These are phyloP conservation scores for Tubosaeta sp. DNA, from an alignment of 768 basidiomycete species.

Conservation along the genomic window DNA sequence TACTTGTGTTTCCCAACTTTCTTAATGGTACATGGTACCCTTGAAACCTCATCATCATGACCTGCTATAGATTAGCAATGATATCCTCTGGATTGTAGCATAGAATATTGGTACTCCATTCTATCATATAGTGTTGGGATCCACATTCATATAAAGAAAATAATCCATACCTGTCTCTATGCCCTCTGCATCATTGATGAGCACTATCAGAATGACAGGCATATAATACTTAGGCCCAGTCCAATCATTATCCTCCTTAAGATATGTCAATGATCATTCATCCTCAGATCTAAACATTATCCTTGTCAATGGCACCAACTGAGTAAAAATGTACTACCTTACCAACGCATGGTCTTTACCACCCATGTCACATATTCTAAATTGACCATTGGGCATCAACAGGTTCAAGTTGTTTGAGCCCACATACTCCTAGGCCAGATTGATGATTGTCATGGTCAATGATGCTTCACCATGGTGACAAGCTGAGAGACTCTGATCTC, in stretches of 20 bases:
- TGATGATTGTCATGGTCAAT: constrained; percentile 86
- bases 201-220: constrained; percentile 81
- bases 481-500: constrained; percentile 97
- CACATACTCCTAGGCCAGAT: constrained; percentile 89
- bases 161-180: constrained; percentile 81
- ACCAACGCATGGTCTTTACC: constrained; percentile 97
- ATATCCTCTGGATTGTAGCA: constrained; percentile 91
- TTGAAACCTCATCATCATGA: constrained; percentile 97
- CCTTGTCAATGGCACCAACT: constrained; percentile 68
- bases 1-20: constrained; percentile 80
- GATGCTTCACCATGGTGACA: constrained; percentile 92
- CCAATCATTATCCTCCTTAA: constrained; percentile 77
- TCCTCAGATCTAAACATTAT: constrained; percentile 78
- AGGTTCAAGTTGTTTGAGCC: constrained; percentile 95
- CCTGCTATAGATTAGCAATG: constrained; percentile 76
- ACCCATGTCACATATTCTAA: constrained; percentile 88
- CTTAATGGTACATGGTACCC: constrained; percentile 83
- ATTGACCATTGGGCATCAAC: constrained; percentile 86
- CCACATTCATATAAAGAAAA: neutral
- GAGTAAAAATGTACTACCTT: constrained; percentile 94
- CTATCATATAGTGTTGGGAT: constrained; percentile 35
- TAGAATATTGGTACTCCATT: constrained; percentile 93
- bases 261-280: constrained; percentile 77
- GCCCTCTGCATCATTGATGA: constrained; percentile 94
- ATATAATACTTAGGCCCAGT: constrained; percentile 97